These are phyloP conservation scores for Epichloe typhina DNA, from an alignment of 2,329 filamentous ascomycete species.

Conservation along the genomic window DNA sequence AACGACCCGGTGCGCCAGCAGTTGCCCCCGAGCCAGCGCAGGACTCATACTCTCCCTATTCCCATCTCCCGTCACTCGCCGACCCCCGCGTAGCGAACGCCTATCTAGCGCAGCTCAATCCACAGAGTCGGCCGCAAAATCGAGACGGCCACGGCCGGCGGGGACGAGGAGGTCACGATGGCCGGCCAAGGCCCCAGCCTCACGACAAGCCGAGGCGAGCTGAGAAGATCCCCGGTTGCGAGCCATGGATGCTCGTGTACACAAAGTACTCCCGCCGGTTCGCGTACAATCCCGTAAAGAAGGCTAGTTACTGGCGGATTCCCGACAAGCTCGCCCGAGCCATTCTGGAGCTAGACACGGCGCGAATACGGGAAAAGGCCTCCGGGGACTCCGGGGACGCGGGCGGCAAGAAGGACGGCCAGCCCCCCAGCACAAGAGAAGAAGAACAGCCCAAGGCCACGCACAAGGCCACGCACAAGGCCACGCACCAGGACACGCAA, in stretches of 20 bases:
- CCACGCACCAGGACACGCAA: conserved; percentile 12
- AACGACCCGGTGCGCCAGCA: conserved; percentile 41
- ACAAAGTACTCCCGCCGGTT: conserved; percentile 85
- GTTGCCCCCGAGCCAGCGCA: conserved; percentile 19
- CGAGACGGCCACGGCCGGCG: conserved; percentile 22
- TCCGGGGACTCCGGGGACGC: conserved; percentile 15
- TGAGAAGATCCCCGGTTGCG: conserved; percentile 63
- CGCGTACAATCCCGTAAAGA: conserved; percentile 75
- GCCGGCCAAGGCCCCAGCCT: conserved; percentile 52
- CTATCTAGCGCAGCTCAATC: conserved; percentile 43
- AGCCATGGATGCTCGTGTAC: conserved; percentile 84
- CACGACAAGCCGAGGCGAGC: conserved; percentile 72
- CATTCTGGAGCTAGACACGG: conserved; percentile 60
- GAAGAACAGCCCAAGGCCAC: background rate
- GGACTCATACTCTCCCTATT: conserved; percentile 12
- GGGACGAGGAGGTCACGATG: conserved; percentile 33
- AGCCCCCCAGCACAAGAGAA: background rate
- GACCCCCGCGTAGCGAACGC: conserved; percentile 46
- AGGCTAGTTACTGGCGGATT: conserved; percentile 90
- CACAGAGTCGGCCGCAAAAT: conserved; percentile 24
- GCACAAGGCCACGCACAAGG: background rate
- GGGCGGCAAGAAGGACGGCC: conserved; percentile 3
- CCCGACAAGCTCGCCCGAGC: conserved; percentile 75
- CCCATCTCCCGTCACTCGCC: conserved; percentile 27
- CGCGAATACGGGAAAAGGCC: conserved; percentile 49